Evolutionary conservation across 495 filamentous ascomycete genomes (phyloP).

Genomic region (Aspergillus sclerotiicarbonarius): DNA sequence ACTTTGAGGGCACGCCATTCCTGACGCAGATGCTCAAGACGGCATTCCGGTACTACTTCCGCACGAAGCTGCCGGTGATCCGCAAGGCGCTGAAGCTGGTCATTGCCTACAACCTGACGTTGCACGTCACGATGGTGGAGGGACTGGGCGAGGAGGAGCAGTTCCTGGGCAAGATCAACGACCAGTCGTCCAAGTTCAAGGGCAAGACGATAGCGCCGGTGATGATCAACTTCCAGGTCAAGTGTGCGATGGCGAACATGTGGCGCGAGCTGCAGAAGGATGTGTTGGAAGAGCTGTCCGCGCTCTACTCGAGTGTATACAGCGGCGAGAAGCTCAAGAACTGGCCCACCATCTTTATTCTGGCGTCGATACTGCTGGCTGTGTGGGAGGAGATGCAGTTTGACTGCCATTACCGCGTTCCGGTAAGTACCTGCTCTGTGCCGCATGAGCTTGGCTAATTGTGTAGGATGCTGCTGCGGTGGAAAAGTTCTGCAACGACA

Average conservation of each 20-base stretch:
- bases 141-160: conserved; percentile 76
- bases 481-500: conserved; percentile 88
- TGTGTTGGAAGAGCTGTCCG: conserved; percentile 84
- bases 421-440: conserved; percentile 49
- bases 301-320: conserved; percentile 89
- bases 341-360: conserved; percentile 96
- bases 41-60: conserved; percentile 81
- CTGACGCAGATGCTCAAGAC: conserved; percentile 92
- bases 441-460: no score
- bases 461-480: conserved; percentile 68
- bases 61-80: conserved; percentile 78
- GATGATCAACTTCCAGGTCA: conserved; percentile 99
- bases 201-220: conserved; percentile 89
- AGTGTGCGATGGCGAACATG: conserved; percentile 90
- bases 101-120: conserved; percentile 87
- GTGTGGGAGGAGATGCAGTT: conserved; percentile 99
- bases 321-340: conserved; percentile 91
- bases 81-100: conserved; percentile 90
- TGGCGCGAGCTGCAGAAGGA: conserved; percentile 96
- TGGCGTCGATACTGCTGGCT: conserved; percentile 82
- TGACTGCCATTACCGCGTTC: conserved; percentile 88
- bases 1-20: conserved; percentile 91
- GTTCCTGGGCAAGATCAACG: conserved; percentile 75
- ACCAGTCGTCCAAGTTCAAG: conserved; percentile 71
- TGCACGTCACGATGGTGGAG: conserved; percentile 89